Evolutionary conservation across 2,329 filamentous ascomycete species (phyloP), one percentile per base, ranked within the genome.

Genomic region (Pseudogymnoascus sp.): DNA sequence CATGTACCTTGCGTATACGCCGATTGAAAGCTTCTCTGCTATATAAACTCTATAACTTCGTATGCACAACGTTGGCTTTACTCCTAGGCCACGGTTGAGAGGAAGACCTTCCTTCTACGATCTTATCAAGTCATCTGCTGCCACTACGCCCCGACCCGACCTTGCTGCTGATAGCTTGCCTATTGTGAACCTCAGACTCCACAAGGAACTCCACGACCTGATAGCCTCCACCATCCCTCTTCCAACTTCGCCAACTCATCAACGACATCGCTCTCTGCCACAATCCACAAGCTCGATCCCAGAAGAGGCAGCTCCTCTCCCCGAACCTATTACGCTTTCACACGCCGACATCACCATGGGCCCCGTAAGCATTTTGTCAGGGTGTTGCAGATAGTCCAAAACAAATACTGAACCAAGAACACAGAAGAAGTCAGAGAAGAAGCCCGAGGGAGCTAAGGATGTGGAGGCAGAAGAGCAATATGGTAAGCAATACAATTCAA

Each of bases 21-120:
- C 28, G 25, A 25, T 34, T 23, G 23, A 41, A 61, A 61, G 60
- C 34, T 43, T 41, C 34, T 61, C 19, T 25, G 11, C 2, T 34
- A 10, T 28, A 8, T 57, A 57, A 57, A 11, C 28, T 43, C n/a
- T 21, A 34, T 61, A 61, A 25, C 21, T 61, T 43, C 39, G 34
- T 41, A 61, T 61, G 60, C 60, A 61, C 60, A 39, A 39, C 60
- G 60, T 61, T 61, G 60, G 60, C 10, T 61, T 61, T 43, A 41
- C 60, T 61, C 60, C 74, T 66, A 73, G 83, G 73, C 84, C 82
- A 73, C 80, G 79, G 74, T 76, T 88, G 68, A 82, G 79, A 79
- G 76, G 80, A 73, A 83, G 84, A 69, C 82, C 84, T 62, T 88
- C 85, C 61, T 77, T 89, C 68, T 79, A 86, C 73, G 84, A 88